phyloP scores from a whole-genome alignment of 2,329 filamentous ascomycete species.

The Zasmidium angulare region DNA sequence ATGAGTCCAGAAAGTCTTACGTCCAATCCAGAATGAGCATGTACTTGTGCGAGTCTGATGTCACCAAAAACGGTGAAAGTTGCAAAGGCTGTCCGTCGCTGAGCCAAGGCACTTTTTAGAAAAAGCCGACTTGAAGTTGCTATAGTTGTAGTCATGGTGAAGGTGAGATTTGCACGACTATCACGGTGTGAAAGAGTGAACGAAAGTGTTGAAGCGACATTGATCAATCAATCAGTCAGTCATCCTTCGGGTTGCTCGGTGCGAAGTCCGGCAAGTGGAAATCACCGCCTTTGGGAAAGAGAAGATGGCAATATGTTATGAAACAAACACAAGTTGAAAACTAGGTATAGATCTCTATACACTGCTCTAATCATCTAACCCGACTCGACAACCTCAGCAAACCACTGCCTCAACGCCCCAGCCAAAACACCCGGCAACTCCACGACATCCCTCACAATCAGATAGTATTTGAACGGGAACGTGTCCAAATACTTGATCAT shows the following conservation, averaged over 20 bases:
- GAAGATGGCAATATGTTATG: no score
- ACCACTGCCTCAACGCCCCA: slow-evolving; percentile 91
- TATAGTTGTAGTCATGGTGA: no score
- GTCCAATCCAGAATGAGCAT: not conserved
- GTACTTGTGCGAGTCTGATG: not conserved
- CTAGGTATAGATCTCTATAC: no score
- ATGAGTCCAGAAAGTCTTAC: not conserved
- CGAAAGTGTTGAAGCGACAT: no score
- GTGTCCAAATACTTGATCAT: slow-evolving; percentile 91
- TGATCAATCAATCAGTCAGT: no score
- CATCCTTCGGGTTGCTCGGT: no score
- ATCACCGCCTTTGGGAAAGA: no score
- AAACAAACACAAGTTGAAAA: no score
- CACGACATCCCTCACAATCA: slow-evolving; percentile 87
- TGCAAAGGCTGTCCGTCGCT: not conserved
- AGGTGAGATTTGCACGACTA: no score
- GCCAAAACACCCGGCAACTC: slow-evolving; percentile 88
- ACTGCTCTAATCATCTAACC: slow-evolving; percentile 14
- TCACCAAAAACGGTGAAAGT: not conserved
- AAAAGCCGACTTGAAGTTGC: not conserved
- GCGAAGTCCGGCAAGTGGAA: no score
- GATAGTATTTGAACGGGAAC: slow-evolving; percentile 95
- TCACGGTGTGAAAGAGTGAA: no score
- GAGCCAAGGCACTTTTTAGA: not conserved
- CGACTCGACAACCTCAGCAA: slow-evolving; percentile 65